Percentiles rank a stretch among this genome's conserved stretches.
Conservation (phyloP, 768 basidiomycete genomes). For the Pleurotus sapidus region DNA sequence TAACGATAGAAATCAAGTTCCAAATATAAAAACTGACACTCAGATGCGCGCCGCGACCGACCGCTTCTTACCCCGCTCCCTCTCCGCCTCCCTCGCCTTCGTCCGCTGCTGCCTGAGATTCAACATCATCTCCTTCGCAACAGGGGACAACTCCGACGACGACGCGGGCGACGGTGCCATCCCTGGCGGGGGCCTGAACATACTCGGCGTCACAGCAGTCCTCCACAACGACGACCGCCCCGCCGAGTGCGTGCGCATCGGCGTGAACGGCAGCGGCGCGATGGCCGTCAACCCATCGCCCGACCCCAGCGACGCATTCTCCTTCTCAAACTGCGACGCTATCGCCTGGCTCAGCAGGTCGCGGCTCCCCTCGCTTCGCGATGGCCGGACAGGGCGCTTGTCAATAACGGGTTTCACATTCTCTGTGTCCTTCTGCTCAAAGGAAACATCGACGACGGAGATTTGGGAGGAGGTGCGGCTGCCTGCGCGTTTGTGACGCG, state of each 20-base stretch:
- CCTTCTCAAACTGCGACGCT: slow-evolving; percentile 30
- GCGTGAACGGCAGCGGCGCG: slow-evolving; percentile 38
- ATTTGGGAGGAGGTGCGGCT: background rate
- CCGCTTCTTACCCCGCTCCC: slow-evolving; percentile 16
- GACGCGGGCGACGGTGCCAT: slow-evolving; percentile 60
- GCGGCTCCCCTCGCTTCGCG: slow-evolving; percentile 12
- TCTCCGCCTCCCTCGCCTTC: slow-evolving; percentile 34
- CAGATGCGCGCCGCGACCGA: too few species aligned
- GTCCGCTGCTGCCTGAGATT: slow-evolving; percentile 50
- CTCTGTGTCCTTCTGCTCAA: background rate
- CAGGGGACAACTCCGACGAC: slow-evolving; percentile 72
- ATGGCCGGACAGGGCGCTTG: slow-evolving; percentile 15
- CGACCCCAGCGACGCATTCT: slow-evolving; percentile 33
- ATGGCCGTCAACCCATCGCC: slow-evolving; percentile 24
- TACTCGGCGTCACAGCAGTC: slow-evolving; percentile 33
- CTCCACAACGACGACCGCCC: slow-evolving; percentile 33
- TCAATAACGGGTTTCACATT: background rate
- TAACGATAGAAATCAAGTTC: too few species aligned
- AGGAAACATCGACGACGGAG: slow-evolving; percentile 2
- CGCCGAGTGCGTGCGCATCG: slow-evolving; percentile 36
- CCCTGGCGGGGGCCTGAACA: slow-evolving; percentile 44
- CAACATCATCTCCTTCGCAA: slow-evolving; percentile 65
- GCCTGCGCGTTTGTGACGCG: background rate
- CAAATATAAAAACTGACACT: too few species aligned
- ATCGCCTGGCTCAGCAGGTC: slow-evolving; percentile 12